These are phyloP conservation scores for Knoxdaviesia proteae DNA, from an alignment of 2,329 filamentous ascomycete species.

Conservation along the genomic window DNA sequence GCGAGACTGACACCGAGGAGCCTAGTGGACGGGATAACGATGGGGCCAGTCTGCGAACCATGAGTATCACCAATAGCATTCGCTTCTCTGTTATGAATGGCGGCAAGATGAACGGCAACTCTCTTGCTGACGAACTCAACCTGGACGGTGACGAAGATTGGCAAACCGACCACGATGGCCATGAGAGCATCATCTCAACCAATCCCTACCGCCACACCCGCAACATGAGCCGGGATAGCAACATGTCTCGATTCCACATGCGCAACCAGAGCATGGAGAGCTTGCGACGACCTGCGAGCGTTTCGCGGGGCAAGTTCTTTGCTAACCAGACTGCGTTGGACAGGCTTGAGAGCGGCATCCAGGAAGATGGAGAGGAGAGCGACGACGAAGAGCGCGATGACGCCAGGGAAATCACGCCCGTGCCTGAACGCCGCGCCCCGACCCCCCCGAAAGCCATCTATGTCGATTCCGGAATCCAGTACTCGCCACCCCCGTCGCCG, in stretches of 20 bases:
- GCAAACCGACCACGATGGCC: constrained; percentile 48
- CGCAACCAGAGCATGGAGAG: constrained; percentile 39
- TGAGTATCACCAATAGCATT: constrained; percentile 51
- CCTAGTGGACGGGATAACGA: constrained; percentile 41
- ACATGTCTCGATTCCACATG: constrained; percentile 25
- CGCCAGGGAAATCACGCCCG: constrained; percentile 2
- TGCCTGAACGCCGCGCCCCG: constrained; percentile 5
- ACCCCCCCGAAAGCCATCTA: constrained; percentile 28
- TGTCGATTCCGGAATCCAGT: constrained; percentile 61
- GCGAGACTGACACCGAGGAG: constrained; percentile 40
- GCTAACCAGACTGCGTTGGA: constrained; percentile 35
- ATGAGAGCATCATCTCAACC: constrained; percentile 34
- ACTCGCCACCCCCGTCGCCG: constrained; percentile 63
- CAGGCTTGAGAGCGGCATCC: constrained; percentile 28
- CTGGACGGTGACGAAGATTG: constrained; percentile 63
- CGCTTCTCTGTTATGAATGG: constrained; percentile 48
- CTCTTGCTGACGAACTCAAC: constrained; percentile 76
- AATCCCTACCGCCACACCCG: constrained; percentile 24
- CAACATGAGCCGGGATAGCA: constrained; percentile 36
- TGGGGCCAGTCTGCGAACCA: constrained; percentile 45
- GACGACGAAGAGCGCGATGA: constrained; percentile 2
- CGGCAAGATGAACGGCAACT: constrained; percentile 43
- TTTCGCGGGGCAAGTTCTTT: constrained; percentile 28
- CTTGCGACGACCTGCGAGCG: constrained; percentile 31
- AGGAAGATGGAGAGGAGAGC: constrained; percentile 26